Conservation (phyloP, 73 alveolate species). For the Paramecium tetraurelia region DNA sequence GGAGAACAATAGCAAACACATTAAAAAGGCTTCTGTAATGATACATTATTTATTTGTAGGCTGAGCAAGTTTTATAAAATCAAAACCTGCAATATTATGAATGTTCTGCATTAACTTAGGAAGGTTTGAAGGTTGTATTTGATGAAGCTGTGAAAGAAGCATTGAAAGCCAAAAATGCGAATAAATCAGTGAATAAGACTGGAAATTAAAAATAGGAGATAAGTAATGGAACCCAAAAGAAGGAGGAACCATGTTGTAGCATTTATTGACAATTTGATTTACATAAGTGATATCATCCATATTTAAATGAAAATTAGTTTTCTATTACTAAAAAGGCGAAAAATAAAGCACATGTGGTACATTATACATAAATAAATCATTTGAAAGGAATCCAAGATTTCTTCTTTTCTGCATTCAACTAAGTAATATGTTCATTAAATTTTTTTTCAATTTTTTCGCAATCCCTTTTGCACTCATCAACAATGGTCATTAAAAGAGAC, state of each 20-base stretch:
- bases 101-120: slow-evolving; percentile 61
- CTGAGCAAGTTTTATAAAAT: not conserved
- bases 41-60: slow-evolving; percentile 11
- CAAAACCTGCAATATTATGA: slow-evolving; percentile 30
- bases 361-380: not conserved
- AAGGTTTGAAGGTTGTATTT: slow-evolving; percentile 54
- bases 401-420: not conserved
- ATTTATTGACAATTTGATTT: not conserved
- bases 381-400: slow-evolving; percentile 15
- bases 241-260: slow-evolving; percentile 33
- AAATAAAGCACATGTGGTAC: not conserved
- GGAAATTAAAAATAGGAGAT: not conserved
- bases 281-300: not conserved
- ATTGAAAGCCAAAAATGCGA: not conserved
- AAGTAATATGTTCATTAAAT: not conserved
- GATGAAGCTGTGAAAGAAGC: slow-evolving; percentile 51
- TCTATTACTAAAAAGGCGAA: not conserved
- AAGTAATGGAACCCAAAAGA: not conserved
- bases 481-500: not conserved
- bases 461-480: not conserved
- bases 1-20: not conserved
- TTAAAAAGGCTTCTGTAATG: slow-evolving; percentile 23
- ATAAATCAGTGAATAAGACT: not conserved
- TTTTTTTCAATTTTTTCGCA: not conserved
- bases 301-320: not conserved